Evolutionary conservation across 768 basidiomycete genomes (phyloP).

Genomic region (Tubosaeta sp.): DNA sequence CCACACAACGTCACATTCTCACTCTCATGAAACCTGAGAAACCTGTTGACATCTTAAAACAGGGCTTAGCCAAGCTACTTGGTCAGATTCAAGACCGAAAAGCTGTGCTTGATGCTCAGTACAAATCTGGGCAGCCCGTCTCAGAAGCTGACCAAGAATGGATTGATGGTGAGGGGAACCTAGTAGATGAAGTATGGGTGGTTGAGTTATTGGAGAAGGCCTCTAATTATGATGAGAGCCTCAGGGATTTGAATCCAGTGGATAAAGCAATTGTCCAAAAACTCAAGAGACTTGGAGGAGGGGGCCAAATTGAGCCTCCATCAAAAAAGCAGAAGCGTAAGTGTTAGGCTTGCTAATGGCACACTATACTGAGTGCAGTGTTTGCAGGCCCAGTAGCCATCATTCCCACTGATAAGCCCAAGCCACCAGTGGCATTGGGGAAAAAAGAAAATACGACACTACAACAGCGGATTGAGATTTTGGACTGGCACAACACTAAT

Average conservation of each 20-base stretch:
- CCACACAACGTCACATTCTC: too few relatives aligned
- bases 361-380: not conserved
- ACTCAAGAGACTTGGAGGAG: not conserved
- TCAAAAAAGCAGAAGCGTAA: not conserved
- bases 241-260: not conserved
- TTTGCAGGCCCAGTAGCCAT: not conserved
- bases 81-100: slow-evolving; percentile 8
- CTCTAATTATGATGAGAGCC: slow-evolving; percentile 10
- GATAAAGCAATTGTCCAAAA: not conserved
- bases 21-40: too few relatives aligned
- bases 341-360: not conserved
- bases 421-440: not conserved
- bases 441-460: slow-evolving; percentile 29
- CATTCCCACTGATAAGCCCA: not conserved
- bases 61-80: slow-evolving; percentile 11
- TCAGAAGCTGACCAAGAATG: slow-evolving; percentile 17
- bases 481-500: slow-evolving; percentile 35
- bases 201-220: not conserved
- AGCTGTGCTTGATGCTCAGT: slow-evolving; percentile 1
- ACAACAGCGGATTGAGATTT: slow-evolving; percentile 33
- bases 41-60: slow-evolving; percentile 5
- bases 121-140: too few relatives aligned
- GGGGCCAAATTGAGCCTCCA: not conserved
- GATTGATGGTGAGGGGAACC: slow-evolving; percentile 9
- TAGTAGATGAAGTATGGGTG: slow-evolving; percentile 1